Conservation (phyloP, 139 green algal species). For the Chlamydomonas schloesseri region DNA sequence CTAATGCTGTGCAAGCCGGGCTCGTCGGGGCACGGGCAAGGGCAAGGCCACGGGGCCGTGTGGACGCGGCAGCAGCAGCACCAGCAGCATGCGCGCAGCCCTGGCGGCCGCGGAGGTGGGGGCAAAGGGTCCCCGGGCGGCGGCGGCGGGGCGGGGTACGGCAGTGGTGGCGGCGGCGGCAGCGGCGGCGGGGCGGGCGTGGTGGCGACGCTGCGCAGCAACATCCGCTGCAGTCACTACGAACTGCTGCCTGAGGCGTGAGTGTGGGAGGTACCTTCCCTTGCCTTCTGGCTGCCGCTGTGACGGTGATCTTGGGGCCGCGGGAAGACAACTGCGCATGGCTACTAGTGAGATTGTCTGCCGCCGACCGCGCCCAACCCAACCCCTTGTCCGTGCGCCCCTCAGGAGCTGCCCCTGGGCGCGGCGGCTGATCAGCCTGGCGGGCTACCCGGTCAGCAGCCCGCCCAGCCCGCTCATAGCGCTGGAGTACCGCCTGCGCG, state of each 20-base stretch:
- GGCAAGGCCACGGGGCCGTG: too few species aligned
- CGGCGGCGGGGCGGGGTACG: not conserved
- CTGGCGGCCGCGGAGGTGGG: too few species aligned
- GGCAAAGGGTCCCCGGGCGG: too few species aligned
- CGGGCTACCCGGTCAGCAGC: conserved; percentile 2
- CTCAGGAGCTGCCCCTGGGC: conserved; percentile 33
- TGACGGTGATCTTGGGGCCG: too few species aligned
- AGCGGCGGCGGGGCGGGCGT: too few species aligned
- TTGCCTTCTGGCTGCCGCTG: too few species aligned
- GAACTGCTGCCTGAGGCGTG: conserved; percentile 24
- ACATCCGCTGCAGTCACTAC: conserved; percentile 30
- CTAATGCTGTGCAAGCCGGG: not conserved
- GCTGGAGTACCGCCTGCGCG: conserved; percentile 26
- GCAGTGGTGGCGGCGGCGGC: not conserved
- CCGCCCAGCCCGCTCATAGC: conserved; percentile 9
- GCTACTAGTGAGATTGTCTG: too few species aligned
- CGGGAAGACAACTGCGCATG: too few species aligned
- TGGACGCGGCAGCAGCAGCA: too few species aligned
- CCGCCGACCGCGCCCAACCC: too few species aligned
- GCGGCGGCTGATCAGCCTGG: not conserved
- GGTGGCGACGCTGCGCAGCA: conserved; percentile 19
- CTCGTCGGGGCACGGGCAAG: not conserved
- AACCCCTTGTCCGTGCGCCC: too few species aligned
- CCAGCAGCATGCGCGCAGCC: too few species aligned
- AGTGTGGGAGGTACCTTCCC: not conserved